Base-by-base conservation (phyloP, 2,329 filamentous ascomycete genomes). In the Falciphora oryzae region DNA sequence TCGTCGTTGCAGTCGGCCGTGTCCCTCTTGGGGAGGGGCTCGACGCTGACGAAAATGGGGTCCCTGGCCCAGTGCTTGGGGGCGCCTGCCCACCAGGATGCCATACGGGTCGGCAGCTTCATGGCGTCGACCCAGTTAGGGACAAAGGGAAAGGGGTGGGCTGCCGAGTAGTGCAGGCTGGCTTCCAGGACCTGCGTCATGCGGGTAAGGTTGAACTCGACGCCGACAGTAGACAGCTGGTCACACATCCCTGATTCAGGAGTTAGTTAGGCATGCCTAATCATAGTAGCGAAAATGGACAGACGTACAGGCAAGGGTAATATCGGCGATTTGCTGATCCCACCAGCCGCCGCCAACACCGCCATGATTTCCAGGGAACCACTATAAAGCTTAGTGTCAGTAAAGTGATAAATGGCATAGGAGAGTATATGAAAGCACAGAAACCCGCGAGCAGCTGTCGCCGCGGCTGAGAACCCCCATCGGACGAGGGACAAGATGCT, bases 331-430 rank as follows among this genome's bases (percentile, higher is more conserved):
- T 65, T 74, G 72, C 68, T 76, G 74, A 62, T 76, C 74, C 44
- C 69, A 63, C 83, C 83, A 87, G 2, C 86, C 86, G 29, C 86
- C 86, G 28, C 86, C 86, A 57, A 87, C 83, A 67, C 88, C 85
- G 11, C 82, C 83, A 70, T 90, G 87, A 63, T 80, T 81, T 14
- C 86, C 86, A 0, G 86, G 83, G 70, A 89, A 90, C 83, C 83
- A 85, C 18, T 53, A 4, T 5, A 53, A n/a, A 10, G 0, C 22
- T 7, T 10, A 5, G 3, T n/a, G 44, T 53, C 10, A 53, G 22
- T 18, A 44, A 10, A 38, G 16, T n/a, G n/a, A n/a, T n/a, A n/a
- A n/a, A n/a, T n/a, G n/a, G n/a, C n/a, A n/a, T n/a, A n/a, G n/a
- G n/a, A n/a, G n/a, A n/a, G n/a, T 29, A 29, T 29, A 3, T 29